Conservation (phyloP, 2,329 filamentous ascomycete species). For the Lachnellula subtilissima region DNA sequence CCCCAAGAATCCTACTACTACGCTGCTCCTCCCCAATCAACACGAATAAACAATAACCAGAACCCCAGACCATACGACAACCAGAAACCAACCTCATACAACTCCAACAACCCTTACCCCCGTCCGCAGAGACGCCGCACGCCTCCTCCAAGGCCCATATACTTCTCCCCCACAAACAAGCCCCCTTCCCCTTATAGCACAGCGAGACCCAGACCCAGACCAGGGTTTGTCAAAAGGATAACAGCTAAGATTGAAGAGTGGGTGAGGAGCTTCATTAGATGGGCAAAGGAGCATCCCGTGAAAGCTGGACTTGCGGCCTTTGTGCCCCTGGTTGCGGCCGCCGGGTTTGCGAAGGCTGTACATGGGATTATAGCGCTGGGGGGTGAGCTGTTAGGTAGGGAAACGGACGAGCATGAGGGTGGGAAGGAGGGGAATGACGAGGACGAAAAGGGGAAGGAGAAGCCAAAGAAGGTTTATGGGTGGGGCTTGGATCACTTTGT, state of each 20-base stretch:
- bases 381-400: conserved; percentile 1
- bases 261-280: conserved; percentile 14
- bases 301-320: conserved; percentile 21
- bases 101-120: neutral
- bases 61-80: neutral
- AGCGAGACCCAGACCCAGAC: conserved; percentile 23
- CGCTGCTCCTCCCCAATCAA: conserved; percentile 3
- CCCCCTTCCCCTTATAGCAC: conserved; percentile 23
- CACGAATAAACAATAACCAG: neutral
- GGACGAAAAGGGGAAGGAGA: neutral
- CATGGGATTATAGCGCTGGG: conserved; percentile 6
- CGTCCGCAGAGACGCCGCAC: neutral
- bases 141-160: conserved; percentile 9
- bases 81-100: no score
- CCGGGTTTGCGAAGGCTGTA: conserved; percentile 9
- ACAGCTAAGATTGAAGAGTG: conserved; percentile 16
- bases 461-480: conserved; percentile 15
- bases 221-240: conserved; percentile 21
- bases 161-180: conserved; percentile 21
- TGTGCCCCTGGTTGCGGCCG: conserved; percentile 21
- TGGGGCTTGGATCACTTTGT: conserved; percentile 24
- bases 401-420: conserved; percentile 10
- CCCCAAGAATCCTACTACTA: conserved; percentile 6
- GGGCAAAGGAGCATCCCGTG: conserved; percentile 23
- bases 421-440: conserved; percentile 2